A percentile compares a stretch with the other conserved stretches of the same genome.
These are phyloP conservation scores for Neolentinus lepideus DNA, from an alignment of 1,284 basidiomycete species.

Conservation along the genomic window DNA sequence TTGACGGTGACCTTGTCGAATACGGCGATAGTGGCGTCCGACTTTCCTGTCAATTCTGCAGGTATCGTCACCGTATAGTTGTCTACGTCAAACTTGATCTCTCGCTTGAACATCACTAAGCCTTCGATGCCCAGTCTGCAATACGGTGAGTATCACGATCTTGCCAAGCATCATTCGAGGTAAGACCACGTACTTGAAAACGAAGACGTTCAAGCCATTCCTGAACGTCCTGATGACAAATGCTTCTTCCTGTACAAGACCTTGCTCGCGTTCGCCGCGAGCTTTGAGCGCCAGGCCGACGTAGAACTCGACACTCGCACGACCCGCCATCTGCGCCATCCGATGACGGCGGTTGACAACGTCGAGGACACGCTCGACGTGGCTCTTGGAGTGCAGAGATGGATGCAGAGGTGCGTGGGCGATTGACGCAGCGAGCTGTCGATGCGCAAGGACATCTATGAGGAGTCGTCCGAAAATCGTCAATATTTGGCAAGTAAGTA, in stretches of 20 bases:
- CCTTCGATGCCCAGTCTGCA: conserved; percentile 88
- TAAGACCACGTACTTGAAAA: conserved; percentile 67
- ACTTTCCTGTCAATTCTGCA: conserved; percentile 23
- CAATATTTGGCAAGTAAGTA: conserved; percentile 26
- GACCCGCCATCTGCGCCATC: conserved; percentile 94
- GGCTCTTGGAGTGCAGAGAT: conserved; percentile 80
- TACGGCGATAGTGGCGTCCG: conserved; percentile 65
- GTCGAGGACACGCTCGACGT: conserved; percentile 84
- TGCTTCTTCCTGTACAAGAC: conserved; percentile 74
- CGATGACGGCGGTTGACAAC: conserved; percentile 91
- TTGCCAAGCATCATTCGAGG: conserved; percentile 1
- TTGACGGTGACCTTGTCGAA: conserved; percentile 92
- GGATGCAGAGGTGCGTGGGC: conserved; percentile 80
- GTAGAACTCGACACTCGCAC: conserved; percentile 96
- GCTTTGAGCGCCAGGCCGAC: conserved; percentile 88
- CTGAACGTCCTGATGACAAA: conserved; percentile 94
- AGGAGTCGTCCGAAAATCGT: conserved; percentile 1
- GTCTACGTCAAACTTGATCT: conserved; percentile 87
- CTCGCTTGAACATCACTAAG: conserved; percentile 86
- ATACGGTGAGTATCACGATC: background rate
- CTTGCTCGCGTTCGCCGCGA: conserved; percentile 42
- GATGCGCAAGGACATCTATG: conserved; percentile 87
- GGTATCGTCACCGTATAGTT: conserved; percentile 82
- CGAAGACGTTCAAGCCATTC: conserved; percentile 95
- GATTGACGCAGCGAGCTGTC: conserved; percentile 91